These are phyloP conservation scores for Rhododendron vialii DNA, from an alignment of 148 eudicot genomes.

Conservation along the genomic window DNA sequence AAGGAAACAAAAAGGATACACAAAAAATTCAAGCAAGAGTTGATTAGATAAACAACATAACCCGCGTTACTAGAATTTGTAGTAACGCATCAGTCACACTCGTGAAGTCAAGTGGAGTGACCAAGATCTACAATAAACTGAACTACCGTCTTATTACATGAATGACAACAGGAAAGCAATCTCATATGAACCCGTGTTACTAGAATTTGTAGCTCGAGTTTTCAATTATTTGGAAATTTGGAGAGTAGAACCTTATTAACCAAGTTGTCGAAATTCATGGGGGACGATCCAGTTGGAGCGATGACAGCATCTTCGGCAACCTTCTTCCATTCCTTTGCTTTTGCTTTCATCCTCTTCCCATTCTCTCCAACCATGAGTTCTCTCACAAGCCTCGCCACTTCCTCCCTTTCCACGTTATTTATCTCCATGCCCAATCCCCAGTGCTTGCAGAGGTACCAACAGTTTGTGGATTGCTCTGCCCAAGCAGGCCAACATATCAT, in stretches of 20 bases:
- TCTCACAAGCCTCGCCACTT: constrained; percentile 26
- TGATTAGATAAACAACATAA: no score
- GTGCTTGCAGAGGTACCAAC: constrained; percentile 20
- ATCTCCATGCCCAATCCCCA: constrained; percentile 35
- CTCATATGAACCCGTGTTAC: no score
- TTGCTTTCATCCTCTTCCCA: constrained; percentile 23
- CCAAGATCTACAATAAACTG: no score
- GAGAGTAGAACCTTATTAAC: constrained; percentile 17
- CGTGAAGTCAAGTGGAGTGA: no score
- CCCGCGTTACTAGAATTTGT: no score
- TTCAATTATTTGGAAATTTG: background rate
- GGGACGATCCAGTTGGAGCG: constrained; percentile 23
- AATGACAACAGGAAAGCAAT: no score
- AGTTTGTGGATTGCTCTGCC: constrained; percentile 30
- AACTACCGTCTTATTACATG: no score
- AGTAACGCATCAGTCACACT: no score
- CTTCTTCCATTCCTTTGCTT: constrained; percentile 26
- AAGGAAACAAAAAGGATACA: no score
- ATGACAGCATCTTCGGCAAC: constrained; percentile 22
- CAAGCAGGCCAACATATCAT: constrained; percentile 30
- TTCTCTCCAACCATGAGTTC: constrained; percentile 30
- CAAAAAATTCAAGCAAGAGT: no score
- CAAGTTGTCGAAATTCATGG: constrained; percentile 6
- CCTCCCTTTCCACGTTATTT: background rate
- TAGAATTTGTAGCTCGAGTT: no score